Base-by-base conservation (phyloP, 768 basidiomycete genomes). In the Arthromyces matolae region DNA sequence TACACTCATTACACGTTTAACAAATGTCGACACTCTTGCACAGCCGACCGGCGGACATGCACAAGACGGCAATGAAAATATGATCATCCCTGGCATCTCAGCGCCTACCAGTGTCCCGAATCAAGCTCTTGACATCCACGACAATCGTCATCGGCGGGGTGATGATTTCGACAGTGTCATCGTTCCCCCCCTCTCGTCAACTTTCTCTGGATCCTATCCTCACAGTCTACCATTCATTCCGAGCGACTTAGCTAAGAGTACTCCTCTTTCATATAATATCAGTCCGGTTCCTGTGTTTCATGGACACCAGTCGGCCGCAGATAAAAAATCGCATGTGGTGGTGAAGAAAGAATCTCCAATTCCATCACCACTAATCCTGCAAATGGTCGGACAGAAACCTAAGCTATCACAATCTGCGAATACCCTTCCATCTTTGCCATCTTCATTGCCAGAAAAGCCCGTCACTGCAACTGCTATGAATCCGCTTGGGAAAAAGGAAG, bases 151-250 rank as follows among this genome's bases (percentile, higher is more conserved):
- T 20, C n/a, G n/a, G n/a, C n/a, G n/a, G n/a, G 56, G 65, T 27
- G 45, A 58, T 14, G 63, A 67, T 50, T 33, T 47, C 7, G 66
- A 65, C n/a, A 58, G 67, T 39, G 29, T 65, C 22, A 55, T 44
- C 29, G 50, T 67, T 4, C 42, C 63, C 4, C 56, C 52, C 35
- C 40, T 59, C 7, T 20, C 44, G 12, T 47, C 53, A 2, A 43
- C 64, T 10, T 59, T 60, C 1, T 51, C 58, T n/a, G 60, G 62
- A 51, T 61, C 60, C 4, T 64, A 66, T 42, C 54, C 58, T 16
- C 54, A 56, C 29, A 68, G 68, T 51, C 35, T 66, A 24, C 60
- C 63, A 4, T 54, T 50, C 25, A 54, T 63, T n/a, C n/a, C n/a
- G n/a, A n/a, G n/a, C n/a, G n/a, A n/a, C n/a, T n/a, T n/a, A n/a